Evolutionary conservation across 164 flowering plant genomes (phyloP).

Genomic region (Platanus orientalis): DNA sequence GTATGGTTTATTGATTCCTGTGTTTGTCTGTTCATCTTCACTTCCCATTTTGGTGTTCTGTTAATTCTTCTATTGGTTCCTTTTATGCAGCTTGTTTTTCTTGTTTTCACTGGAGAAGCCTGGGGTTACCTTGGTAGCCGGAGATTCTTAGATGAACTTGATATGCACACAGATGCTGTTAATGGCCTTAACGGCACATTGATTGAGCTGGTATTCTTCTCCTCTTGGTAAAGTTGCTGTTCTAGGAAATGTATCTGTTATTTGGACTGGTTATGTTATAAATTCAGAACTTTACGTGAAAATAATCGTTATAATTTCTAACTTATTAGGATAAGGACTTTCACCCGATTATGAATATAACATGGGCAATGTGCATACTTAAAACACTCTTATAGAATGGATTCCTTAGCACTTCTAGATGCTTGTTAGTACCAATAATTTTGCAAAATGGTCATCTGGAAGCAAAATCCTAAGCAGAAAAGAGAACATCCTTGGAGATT

Average conservation of each 20-base stretch:
- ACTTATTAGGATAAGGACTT: too few relatives aligned
- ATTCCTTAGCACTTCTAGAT: too few relatives aligned
- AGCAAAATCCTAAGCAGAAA: too few relatives aligned
- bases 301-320: too few relatives aligned
- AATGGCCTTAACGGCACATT: conserved; percentile 54
- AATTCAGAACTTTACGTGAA: neutral
- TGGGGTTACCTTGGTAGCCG: conserved; percentile 99
- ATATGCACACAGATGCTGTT: conserved; percentile 57
- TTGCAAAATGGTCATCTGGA: too few relatives aligned
- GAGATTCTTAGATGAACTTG: conserved; percentile 77
- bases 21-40: too few relatives aligned
- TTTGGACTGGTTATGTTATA: neutral
- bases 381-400: too few relatives aligned
- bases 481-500: too few relatives aligned
- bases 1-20: neutral
- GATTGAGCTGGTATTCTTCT: conserved; percentile 61
- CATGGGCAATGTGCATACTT: too few relatives aligned
- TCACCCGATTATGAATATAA: too few relatives aligned
- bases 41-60: neutral
- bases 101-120: conserved; percentile 86
- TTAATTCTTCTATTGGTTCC: neutral
- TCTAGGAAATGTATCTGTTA: neutral
- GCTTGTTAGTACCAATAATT: too few relatives aligned
- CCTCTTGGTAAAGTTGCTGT: conserved; percentile 6
- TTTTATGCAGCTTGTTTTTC: conserved; percentile 69